Percentiles rank a stretch among this genome's conserved stretches.
Conservation (phyloP, 306 rosid genomes). For the Begonia fuchsioides region DNA sequence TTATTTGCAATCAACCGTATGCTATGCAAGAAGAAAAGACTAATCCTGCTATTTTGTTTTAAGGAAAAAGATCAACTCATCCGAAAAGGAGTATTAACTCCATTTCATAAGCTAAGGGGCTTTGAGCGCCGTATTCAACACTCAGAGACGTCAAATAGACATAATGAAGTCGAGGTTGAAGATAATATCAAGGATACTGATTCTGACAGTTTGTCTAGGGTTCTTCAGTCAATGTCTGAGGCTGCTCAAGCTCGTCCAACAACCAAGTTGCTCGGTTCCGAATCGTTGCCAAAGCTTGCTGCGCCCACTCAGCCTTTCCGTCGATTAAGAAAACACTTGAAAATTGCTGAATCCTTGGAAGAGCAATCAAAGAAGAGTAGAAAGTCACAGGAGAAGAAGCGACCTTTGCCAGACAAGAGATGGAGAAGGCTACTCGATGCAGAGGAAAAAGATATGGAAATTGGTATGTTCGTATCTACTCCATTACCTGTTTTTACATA, state of each 20-base stretch:
- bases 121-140: slow-evolving; percentile 74
- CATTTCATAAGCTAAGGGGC: slow-evolving; percentile 86
- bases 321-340: slow-evolving; percentile 45
- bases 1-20: slow-evolving; percentile 5
- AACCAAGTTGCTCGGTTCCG: slow-evolving; percentile 61
- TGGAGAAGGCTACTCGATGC: slow-evolving; percentile 57
- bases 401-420: slow-evolving; percentile 79
- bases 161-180: slow-evolving; percentile 22
- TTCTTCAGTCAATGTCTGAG: slow-evolving; percentile 46
- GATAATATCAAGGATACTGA: slow-evolving; percentile 24
- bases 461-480: slow-evolving; percentile 21
- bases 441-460: slow-evolving; percentile 37
- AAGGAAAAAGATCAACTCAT: slow-evolving; percentile 92
- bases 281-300: slow-evolving; percentile 67
- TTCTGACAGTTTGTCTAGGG: slow-evolving; percentile 58
- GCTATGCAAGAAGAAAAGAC: slow-evolving; percentile 5
- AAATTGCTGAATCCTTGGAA: slow-evolving; percentile 28
- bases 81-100: slow-evolving; percentile 81
- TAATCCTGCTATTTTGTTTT: slow-evolving; percentile 21
- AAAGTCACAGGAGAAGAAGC: slow-evolving; percentile 30
- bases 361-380: slow-evolving; percentile 20
- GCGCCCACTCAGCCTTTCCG: slow-evolving; percentile 70
- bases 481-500: not conserved
- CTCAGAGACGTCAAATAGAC: slow-evolving; percentile 34
- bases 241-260: slow-evolving; percentile 88